Base-by-base conservation (phyloP, 345 rosid species). In the Capsella bursapastoris region DNA sequence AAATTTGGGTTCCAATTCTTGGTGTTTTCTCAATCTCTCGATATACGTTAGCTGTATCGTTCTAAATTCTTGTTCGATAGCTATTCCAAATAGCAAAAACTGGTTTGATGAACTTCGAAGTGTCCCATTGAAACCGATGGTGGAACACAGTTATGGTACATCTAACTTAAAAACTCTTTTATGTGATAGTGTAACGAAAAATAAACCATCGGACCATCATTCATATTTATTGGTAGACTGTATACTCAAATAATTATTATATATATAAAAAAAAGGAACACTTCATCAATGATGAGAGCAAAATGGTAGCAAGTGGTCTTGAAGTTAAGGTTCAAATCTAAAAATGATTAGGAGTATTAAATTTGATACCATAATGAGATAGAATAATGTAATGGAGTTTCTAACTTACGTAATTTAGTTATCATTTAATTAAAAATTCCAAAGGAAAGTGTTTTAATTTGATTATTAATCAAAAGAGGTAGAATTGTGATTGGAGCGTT, bases 21-120 rank as follows among this genome's bases (percentile, higher is more conserved):
- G 16, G 50, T 14, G 0, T 47, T 15, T 31, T 29, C 31, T 0
- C 3, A 28, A 16, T 34, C 3, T 49, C 8, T 37, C 86, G 90
- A 87, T 78, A 82, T 86, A 25, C 79, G 80, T 31, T 95, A 92
- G 78, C 71, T 92, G 85, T 88, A 87, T 78, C 25, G 79, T 92
- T 38, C 90, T 88, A 38, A 81, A 81, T 28, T 78, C 90, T 34
- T 89, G 97, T 57, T 29, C 78, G 43, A 83, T 89, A 59, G 49
- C 83, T n/a, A 88, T 87, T 71, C 90, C 86, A 13, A 83, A 86
- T 63, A 91, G 98, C 66, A 35, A 83, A 86, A 80, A 92, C 87
- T 80, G 87, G 83, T 66, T 76, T 87, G 77, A 87, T 90, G 97
- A 83, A 84, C 53, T 92, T 92, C 70, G 89, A 84, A 81, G 92